Evolutionary conservation across 208 protist genomes (phyloP).

Genomic region (Wallacemonas sp.): DNA sequence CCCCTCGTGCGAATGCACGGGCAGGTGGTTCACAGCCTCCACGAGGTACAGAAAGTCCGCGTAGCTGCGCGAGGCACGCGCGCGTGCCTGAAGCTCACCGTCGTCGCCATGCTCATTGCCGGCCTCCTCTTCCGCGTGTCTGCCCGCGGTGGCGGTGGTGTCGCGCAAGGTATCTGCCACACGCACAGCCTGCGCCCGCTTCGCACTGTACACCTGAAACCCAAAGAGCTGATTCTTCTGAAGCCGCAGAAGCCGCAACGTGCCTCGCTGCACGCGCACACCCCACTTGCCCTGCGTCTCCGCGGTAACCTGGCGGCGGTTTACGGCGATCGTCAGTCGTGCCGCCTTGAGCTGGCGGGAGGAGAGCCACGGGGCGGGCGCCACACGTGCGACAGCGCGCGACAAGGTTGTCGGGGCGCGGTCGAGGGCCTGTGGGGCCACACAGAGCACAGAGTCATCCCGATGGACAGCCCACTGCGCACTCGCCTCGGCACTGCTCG

Average conservation of each 20-base stretch:
- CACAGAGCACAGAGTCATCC: constrained; percentile 13
- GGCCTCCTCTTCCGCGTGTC: neutral
- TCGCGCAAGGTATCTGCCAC: constrained; percentile 57
- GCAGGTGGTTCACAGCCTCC: constrained; percentile 48
- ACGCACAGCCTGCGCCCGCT: constrained; percentile 60
- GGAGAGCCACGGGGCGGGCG: constrained; percentile 5
- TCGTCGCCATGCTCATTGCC: neutral
- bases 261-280: constrained; percentile 63
- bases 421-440: neutral
- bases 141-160: neutral
- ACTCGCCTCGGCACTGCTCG: neutral
- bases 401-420: too few species aligned
- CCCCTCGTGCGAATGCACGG: constrained; percentile 30
- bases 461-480: neutral
- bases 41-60: constrained; percentile 62
- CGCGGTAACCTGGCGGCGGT: constrained; percentile 40
- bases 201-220: constrained; percentile 75
- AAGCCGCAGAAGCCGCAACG: constrained; percentile 47
- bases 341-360: constrained; percentile 2
- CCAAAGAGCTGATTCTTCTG: constrained; percentile 59
- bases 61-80: constrained; percentile 12
- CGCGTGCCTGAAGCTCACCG: neutral
- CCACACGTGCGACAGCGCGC: neutral
- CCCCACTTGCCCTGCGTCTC: constrained; percentile 60
- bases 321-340: constrained; percentile 72